Conservation (phyloP, 768 basidiomycete genomes). For the Termitomyces sp. region DNA sequence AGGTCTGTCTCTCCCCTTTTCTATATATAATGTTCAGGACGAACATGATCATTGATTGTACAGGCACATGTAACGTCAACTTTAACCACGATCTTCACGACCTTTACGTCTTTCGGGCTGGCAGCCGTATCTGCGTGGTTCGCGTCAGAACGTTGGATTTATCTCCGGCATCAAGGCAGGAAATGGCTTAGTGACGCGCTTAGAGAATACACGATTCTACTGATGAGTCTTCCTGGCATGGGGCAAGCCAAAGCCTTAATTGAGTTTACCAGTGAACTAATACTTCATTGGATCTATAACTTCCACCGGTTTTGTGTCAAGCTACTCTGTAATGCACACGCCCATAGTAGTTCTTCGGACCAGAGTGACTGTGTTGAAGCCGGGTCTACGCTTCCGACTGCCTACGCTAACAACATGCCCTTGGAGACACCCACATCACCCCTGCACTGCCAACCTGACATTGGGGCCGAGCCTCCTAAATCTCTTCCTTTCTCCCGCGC, state of each 20-base stretch:
- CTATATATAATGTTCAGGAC: background rate
- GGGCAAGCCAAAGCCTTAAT: constrained; percentile 11
- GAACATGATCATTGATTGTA: background rate
- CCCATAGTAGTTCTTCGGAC: constrained; percentile 19
- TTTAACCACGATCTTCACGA: constrained; percentile 72
- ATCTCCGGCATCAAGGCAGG: constrained; percentile 52
- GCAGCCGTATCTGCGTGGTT: constrained; percentile 72
- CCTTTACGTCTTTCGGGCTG: constrained; percentile 67
- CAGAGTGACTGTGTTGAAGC: constrained; percentile 22
- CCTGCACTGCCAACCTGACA: constrained; percentile 18
- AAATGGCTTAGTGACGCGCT: constrained; percentile 68
- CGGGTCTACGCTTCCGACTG: constrained; percentile 18
- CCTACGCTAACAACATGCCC: constrained; percentile 10
- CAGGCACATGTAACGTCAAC: constrained; percentile 59
- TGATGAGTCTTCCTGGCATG: constrained; percentile 26
- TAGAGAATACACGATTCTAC: constrained; percentile 34
- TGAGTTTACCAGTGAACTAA: constrained; percentile 11
- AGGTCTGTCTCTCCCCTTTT: constrained; percentile 34
- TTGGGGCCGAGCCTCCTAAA: constrained; percentile 13
- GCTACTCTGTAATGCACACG: constrained; percentile 16
- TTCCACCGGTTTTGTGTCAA: constrained; percentile 20
- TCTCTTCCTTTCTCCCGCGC: constrained; percentile 8
- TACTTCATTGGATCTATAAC: constrained; percentile 11
- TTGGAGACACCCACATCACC: constrained; percentile 1
- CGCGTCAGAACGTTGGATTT: constrained; percentile 63